Conservation (phyloP, 1,284 basidiomycete genomes). For the Crucibulum cyathiforme region DNA sequence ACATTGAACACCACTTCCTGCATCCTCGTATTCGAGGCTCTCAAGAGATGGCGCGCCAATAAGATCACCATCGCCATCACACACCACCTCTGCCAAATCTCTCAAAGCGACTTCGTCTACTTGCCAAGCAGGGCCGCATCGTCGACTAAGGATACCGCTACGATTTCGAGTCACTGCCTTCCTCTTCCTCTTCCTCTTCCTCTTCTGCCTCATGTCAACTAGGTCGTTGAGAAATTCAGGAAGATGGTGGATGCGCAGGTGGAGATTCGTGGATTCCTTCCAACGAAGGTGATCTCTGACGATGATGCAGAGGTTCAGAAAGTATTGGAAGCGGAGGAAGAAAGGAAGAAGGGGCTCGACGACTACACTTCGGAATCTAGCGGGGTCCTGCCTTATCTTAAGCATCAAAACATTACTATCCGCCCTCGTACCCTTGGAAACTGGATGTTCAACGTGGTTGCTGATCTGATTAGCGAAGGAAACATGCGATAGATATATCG, state of each 20-base stretch:
- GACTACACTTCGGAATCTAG: slow-evolving; percentile 18
- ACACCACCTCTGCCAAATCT: slow-evolving; percentile 91
- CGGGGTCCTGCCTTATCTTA: too few species aligned
- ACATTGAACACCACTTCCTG: slow-evolving; percentile 81
- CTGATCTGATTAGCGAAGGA: too few species aligned
- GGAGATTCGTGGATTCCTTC: slow-evolving; percentile 56
- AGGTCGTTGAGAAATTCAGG: slow-evolving; percentile 59
- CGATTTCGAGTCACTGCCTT: slow-evolving; percentile 51
- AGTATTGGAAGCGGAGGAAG: slow-evolving; percentile 25
- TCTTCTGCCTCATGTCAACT: not conserved
- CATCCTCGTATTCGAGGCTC: slow-evolving; percentile 82
- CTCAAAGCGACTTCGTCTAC: slow-evolving; percentile 85
- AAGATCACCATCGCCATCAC: slow-evolving; percentile 96
- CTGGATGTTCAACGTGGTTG: slow-evolving; percentile 82
- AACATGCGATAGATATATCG: too few species aligned
- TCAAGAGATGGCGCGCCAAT: slow-evolving; percentile 83
- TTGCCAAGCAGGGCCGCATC: slow-evolving; percentile 82
- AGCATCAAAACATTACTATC: too few species aligned
- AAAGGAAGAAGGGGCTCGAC: slow-evolving; percentile 13
- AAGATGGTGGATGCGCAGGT: slow-evolving; percentile 58
- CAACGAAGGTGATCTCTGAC: slow-evolving; percentile 37
- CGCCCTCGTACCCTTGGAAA: slow-evolving; percentile 53
- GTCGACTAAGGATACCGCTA: slow-evolving; percentile 87
- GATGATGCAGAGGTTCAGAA: slow-evolving; percentile 46
- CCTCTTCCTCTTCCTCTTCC: too few species aligned